Base-by-base conservation (phyloP, 116 monocot genomes). In the Zostera marina region DNA sequence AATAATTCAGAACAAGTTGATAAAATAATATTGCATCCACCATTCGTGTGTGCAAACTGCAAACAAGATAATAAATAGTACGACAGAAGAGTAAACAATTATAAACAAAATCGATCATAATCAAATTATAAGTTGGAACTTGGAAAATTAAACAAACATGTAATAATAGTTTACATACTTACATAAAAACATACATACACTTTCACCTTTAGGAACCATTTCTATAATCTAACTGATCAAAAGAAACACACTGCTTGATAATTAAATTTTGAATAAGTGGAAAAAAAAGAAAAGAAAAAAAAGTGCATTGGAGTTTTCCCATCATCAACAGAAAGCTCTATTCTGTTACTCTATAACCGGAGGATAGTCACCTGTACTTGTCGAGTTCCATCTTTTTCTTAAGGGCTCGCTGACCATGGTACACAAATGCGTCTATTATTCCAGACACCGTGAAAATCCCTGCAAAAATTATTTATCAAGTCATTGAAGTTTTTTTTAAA, bases 361-460 rank as follows among this genome's bases (percentile, higher is more conserved):
- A 19, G 19, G 48, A 19, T 16, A 17, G 2, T 56, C 56, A 94
- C 40, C 73, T 75, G 49, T 74, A 73, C 63, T 96, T 96, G 9
- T 89, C 96, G 3, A 96, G 63, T 54, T 96, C 80, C 70, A 82
- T 80, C 74, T 96, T 96, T 72, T 83, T 96, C 74, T 80, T 96
- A 26, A 96, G 78, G 15, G 85, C 82, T 16, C 78, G 79, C 44
- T 82, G 89, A 13, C 96, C 96, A 60, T 96, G 82, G 61, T 96
- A 89, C 2, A 85, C 60, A 61, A 89, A 89, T 11, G 96, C 77
- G 68, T 96, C 96, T 22, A 96, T 61, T 59, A 96, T 96, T 8
- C 96, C 96, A 14, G 96, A 77, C 38, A 96, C 85, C 0, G 96
- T 85, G 74, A 96, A 89, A 32, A 96, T 70, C 22, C 96, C 96